Evolutionary conservation across 1,284 basidiomycete genomes (phyloP), one percentile per base, ranked within the genome.

Genomic region (Boletus smithii): DNA sequence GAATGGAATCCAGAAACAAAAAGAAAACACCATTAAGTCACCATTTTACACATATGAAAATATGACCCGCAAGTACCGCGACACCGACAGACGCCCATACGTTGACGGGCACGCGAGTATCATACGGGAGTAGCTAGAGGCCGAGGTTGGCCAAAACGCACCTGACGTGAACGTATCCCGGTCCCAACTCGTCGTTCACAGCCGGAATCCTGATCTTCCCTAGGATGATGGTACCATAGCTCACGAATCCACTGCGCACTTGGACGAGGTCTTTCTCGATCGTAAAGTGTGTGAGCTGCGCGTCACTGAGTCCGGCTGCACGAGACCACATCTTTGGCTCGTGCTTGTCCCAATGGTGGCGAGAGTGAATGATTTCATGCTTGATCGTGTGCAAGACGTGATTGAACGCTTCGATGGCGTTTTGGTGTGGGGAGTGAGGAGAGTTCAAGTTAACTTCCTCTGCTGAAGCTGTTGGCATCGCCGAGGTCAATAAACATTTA

Each of bases 201-300:
- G 76, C 81, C 6, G 85, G 83, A 38, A 89, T 73, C 56, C 76
- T 77, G 60, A 90, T 77, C 73, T 89, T 89, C 18, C 87, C 87
- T 20, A 90, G 66, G 51, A 90, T 77, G 49, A 89, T 79, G 10
- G 75, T 78, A 8, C 88, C 87, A 61, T 89, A 88, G 44, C 74
- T 68, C 16, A 73, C 75, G 16, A 57, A 51, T 14, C 69, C 73
- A 36, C 70, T 73, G 45, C 78, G 71, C 42, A 83, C 73, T 62
- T 73, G 61, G 33, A 85, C 76, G 44, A 87, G 72, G 62, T 87
- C 81, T 0, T 70, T 50, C 57, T 72, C 73, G 49, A 85, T 67
- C 35, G 66, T 69, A 57, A 88, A 88, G 32, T 69, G 66, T 3
- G 59, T 48, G 42, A 89, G 69, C 26, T 81, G 68, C 0, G 66